Evolutionary conservation across 805 yeast genomes (phyloP).

Genomic region (Saccharomycopsis fermentans): DNA sequence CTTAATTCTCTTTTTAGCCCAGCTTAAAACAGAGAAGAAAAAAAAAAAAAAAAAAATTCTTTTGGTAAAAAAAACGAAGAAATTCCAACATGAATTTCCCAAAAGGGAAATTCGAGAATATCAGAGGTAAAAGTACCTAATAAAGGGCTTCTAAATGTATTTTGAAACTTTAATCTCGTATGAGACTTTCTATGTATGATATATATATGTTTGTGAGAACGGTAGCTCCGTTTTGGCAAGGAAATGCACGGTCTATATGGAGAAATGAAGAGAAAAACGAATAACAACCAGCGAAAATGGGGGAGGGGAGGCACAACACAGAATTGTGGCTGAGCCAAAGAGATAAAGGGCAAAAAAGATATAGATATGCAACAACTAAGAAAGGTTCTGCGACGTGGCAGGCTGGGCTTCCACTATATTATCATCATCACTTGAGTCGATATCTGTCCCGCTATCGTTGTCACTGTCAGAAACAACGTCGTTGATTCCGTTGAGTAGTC

Average conservation of each 20-base stretch:
- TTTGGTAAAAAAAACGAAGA: not conserved
- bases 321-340: too few species aligned
- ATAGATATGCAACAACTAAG: too few species aligned
- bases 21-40: not conserved
- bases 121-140: not conserved
- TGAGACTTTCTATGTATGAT: too few species aligned
- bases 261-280: too few species aligned
- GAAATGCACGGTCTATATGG: too few species aligned
- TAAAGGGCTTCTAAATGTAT: not conserved
- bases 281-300: too few species aligned
- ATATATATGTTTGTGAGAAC: too few species aligned
- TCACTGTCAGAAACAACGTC: not conserved
- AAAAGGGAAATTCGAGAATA: not conserved
- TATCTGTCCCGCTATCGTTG: conserved; percentile 16
- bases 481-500: not conserved
- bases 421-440: conserved; percentile 13
- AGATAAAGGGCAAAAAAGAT: too few species aligned
- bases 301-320: too few species aligned
- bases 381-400: not conserved
- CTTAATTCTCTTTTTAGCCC: not conserved
- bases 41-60: not conserved
- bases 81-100: not conserved
- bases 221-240: too few species aligned
- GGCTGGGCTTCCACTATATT: not conserved
- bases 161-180: not conserved